A percentile compares a stretch with the other conserved stretches of the same genome.
Conservation (phyloP, 352 stramenopile species). For the Globisporangium rhizosaccharum region DNA sequence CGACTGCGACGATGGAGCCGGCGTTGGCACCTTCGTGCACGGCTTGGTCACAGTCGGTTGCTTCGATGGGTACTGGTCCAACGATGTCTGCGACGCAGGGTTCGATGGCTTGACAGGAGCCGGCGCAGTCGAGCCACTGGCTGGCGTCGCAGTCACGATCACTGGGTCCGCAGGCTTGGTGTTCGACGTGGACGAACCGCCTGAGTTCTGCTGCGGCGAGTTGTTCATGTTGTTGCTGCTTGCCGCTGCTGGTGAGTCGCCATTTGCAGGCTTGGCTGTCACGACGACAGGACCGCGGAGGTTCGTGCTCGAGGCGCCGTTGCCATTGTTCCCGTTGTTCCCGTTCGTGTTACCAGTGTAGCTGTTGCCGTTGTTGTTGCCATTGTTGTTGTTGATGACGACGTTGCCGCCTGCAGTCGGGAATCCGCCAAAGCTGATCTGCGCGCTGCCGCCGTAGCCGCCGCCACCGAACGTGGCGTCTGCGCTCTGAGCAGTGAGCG, state of each 20-base stretch:
- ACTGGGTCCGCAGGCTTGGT: slow-evolving; percentile 6
- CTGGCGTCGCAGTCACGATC: slow-evolving; percentile 1
- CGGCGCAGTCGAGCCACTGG: background rate
- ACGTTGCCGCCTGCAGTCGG: slow-evolving; percentile 5
- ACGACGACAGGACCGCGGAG: slow-evolving; percentile 6
- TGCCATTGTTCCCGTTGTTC: background rate
- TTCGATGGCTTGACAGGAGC: slow-evolving; percentile 2
- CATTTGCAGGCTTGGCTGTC: background rate
- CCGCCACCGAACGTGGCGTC: slow-evolving; percentile 9
- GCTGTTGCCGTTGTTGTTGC: background rate
- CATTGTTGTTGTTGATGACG: background rate
- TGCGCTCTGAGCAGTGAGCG: slow-evolving; percentile 7
- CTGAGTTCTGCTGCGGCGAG: slow-evolving; percentile 13
- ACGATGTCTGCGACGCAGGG: slow-evolving; percentile 7
- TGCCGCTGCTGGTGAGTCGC: background rate
- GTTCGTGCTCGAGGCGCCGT: slow-evolving; percentile 10
- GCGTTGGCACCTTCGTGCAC: slow-evolving; percentile 10
- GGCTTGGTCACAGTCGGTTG: slow-evolving; percentile 11
- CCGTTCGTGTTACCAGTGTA: background rate
- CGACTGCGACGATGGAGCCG: slow-evolving; percentile 2
- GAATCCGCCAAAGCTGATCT: slow-evolving; percentile 9
- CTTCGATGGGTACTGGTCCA: slow-evolving; percentile 14
- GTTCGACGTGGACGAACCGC: slow-evolving; percentile 11
- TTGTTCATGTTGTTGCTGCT: slow-evolving; percentile 9
- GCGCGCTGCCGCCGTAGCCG: slow-evolving; percentile 6